Evolutionary conservation across 257 asterid genomes (phyloP).

Genomic region (Lantana camara): DNA sequence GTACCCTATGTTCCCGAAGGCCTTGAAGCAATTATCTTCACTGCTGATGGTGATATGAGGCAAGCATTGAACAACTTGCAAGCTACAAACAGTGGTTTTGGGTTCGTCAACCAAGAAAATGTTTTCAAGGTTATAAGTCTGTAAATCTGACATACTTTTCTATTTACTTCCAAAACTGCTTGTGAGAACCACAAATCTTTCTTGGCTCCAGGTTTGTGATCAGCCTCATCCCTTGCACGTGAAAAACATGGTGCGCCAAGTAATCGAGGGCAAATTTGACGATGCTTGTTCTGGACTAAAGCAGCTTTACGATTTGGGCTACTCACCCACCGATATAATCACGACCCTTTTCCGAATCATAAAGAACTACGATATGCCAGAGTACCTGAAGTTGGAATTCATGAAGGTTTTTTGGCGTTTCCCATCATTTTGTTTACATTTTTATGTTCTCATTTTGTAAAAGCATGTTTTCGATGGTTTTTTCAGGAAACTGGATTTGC

Average conservation of each 20-base stretch:
- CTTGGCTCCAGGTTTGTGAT: conserved; percentile 74
- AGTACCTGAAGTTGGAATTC: conserved; percentile 87
- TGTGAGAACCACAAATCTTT: conserved; percentile 1
- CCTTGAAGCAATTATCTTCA: conserved; percentile 94
- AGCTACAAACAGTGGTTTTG: conserved; percentile 95
- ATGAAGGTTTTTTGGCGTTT: conserved; percentile 63
- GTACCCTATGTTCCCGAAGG: conserved; percentile 97
- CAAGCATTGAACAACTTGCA: conserved; percentile 97
- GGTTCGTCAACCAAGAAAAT: conserved; percentile 93
- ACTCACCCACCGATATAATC: conserved; percentile 97
- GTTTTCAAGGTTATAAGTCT: conserved; percentile 80
- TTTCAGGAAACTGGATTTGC: conserved; percentile 93
- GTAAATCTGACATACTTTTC: background rate
- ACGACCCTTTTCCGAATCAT: conserved; percentile 92
- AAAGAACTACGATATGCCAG: conserved; percentile 92
- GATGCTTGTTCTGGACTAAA: conserved; percentile 90
- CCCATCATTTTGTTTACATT: background rate
- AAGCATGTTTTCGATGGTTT: conserved; percentile 20
- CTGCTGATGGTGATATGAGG: conserved; percentile 99
- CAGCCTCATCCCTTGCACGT: conserved; percentile 99
- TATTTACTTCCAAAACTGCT: conserved; percentile 5
- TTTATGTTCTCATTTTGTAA: background rate
- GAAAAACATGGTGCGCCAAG: conserved; percentile 86
- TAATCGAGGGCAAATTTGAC: conserved; percentile 87
- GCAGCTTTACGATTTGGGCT: conserved; percentile 92